Conservation (phyloP, 345 rosid species). For the Boechera stricta region DNA sequence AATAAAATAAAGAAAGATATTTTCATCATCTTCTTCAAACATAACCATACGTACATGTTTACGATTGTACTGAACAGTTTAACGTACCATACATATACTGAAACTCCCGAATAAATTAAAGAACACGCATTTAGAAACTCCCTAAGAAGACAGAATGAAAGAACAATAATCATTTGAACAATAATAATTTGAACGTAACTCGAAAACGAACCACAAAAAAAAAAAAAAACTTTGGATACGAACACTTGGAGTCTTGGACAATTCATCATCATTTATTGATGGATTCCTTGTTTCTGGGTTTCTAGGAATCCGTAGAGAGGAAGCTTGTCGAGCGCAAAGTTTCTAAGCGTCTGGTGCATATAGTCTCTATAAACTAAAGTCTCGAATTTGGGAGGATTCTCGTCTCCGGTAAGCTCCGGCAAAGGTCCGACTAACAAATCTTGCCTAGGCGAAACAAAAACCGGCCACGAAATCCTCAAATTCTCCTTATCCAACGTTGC, state of each 20-base stretch:
- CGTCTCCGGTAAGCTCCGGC: neutral
- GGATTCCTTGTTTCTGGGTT: neutral
- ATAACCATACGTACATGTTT: too few relatives aligned
- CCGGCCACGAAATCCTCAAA: neutral
- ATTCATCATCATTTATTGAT: neutral
- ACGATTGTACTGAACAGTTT: too few relatives aligned
- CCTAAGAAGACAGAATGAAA: too few relatives aligned
- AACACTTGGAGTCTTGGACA: too few relatives aligned
- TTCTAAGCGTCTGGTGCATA: neutral
- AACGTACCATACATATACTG: too few relatives aligned
- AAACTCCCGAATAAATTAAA: too few relatives aligned
- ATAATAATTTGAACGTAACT: neutral
- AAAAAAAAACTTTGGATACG: neutral
- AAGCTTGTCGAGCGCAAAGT: neutral
- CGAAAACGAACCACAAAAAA: neutral
- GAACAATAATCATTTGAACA: too few relatives aligned
- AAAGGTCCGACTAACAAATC: neutral
- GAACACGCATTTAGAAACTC: too few relatives aligned
- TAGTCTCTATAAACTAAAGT: neutral
- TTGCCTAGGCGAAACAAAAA: neutral
- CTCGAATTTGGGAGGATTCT: constrained; percentile 7
- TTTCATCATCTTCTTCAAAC: too few relatives aligned
- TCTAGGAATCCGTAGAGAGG: neutral
- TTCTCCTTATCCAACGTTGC: neutral
- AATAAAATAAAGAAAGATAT: too few relatives aligned